Conservation (phyloP, 805 yeast species). For the Diddensiella transvaalensis region DNA sequence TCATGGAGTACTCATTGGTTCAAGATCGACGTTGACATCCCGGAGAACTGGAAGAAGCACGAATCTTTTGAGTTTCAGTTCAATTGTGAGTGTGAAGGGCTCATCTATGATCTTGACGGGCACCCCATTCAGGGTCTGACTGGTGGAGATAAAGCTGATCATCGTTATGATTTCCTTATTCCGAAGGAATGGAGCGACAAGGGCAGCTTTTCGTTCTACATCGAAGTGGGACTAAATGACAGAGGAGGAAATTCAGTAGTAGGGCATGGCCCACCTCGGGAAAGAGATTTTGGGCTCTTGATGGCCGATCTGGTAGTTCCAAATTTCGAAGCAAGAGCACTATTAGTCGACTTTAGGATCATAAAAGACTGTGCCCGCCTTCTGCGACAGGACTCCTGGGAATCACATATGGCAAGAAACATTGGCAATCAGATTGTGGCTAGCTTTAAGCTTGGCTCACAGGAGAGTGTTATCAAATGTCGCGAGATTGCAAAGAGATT, state of each 20-base stretch:
- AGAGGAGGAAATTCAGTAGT: constrained; percentile 74
- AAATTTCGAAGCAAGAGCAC: constrained; percentile 67
- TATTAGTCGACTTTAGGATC: constrained; percentile 76
- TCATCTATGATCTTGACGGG: constrained; percentile 63
- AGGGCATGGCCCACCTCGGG: constrained; percentile 47
- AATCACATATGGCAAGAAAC: constrained; percentile 71
- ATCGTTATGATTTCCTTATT: constrained; percentile 63
- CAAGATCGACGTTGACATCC: constrained; percentile 56
- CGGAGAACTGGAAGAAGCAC: constrained; percentile 52
- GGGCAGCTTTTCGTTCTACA: constrained; percentile 57
- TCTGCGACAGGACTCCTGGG: constrained; percentile 64
- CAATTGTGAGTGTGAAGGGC: constrained; percentile 82
- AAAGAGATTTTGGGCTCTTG: constrained; percentile 61
- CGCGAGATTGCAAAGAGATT: constrained; percentile 57
- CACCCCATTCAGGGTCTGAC: constrained; percentile 77
- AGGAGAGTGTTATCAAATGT: constrained; percentile 51
- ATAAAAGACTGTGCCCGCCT: constrained; percentile 81
- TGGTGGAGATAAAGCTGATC: constrained; percentile 73
- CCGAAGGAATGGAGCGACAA: constrained; percentile 50
- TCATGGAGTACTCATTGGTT: constrained; percentile 98
- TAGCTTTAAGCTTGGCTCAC: constrained; percentile 66
- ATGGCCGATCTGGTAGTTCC: constrained; percentile 76
- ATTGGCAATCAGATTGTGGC: constrained; percentile 76
- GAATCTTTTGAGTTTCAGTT: constrained; percentile 53
- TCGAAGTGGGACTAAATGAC: constrained; percentile 89